These are phyloP conservation scores for Viridothelium virens DNA, from an alignment of 495 filamentous ascomycete species.

Conservation along the genomic window DNA sequence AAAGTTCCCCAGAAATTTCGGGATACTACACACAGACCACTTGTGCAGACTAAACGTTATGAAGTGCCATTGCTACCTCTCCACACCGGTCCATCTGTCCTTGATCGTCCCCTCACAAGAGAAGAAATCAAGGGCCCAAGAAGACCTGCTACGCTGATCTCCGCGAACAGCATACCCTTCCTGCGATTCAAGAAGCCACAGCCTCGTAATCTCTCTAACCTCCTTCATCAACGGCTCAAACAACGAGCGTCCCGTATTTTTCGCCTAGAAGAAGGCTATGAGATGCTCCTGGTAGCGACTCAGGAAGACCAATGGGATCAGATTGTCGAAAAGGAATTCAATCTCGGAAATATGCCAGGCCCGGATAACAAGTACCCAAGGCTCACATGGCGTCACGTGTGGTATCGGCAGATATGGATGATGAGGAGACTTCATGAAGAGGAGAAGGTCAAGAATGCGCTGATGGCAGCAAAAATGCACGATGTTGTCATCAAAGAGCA, in stretches of 20 bases:
- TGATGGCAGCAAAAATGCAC: slow-evolving; percentile 41
- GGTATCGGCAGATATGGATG: slow-evolving; percentile 16
- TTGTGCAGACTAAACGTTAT: neutral
- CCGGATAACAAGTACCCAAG: slow-evolving; percentile 19
- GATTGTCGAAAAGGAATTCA: slow-evolving; percentile 27
- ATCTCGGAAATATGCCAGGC: neutral
- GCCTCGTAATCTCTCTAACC: slow-evolving; percentile 46
- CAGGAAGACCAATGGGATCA: slow-evolving; percentile 55
- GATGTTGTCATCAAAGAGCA: slow-evolving; percentile 43
- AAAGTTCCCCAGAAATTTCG: slow-evolving; percentile 21
- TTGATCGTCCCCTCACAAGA: slow-evolving; percentile 42
- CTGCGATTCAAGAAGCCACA: slow-evolving; percentile 65
- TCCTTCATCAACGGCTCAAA: slow-evolving; percentile 47
- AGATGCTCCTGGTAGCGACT: slow-evolving; percentile 38
- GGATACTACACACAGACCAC: neutral
- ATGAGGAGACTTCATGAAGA: slow-evolving; percentile 15
- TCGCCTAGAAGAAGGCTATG: slow-evolving; percentile 27
- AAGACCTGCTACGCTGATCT: slow-evolving; percentile 54
- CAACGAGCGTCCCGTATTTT: slow-evolving; percentile 37
- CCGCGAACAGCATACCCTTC: slow-evolving; percentile 56
- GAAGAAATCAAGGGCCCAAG: slow-evolving; percentile 42
- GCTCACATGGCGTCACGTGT: neutral
- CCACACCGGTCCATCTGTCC: slow-evolving; percentile 25
- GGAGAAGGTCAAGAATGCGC: slow-evolving; percentile 27
- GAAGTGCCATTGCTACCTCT: neutral